Conservation (phyloP, 192 early-diverging fungal genomes). For the Diversispora epigaea region DNA sequence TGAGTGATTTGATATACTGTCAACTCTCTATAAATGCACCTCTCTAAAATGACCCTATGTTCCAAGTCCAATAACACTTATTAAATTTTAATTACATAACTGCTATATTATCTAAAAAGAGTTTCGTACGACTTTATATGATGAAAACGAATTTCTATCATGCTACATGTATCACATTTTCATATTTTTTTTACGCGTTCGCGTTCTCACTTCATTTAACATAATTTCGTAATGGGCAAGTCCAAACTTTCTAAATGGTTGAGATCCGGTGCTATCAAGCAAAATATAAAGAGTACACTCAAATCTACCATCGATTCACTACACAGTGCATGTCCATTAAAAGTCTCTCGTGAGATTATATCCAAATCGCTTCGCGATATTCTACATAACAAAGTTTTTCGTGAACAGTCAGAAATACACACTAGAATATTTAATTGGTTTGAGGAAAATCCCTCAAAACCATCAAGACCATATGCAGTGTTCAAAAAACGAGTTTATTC, state of each 20-base stretch:
- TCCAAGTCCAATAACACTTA: too few relatives aligned
- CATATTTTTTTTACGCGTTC: too few relatives aligned
- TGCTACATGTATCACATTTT: too few relatives aligned
- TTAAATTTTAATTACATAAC: too few relatives aligned
- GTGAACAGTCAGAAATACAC: constrained; percentile 2
- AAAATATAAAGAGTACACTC: constrained; percentile 19
- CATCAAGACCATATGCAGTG: neutral
- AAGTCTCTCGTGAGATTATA: neutral
- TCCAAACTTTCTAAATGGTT: constrained; percentile 26
- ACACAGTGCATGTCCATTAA: constrained; percentile 1
- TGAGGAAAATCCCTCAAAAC: constrained; percentile 1
- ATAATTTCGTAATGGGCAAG: too few relatives aligned
- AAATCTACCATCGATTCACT: constrained; percentile 9
- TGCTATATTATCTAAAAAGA: too few relatives aligned
- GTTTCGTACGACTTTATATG: too few relatives aligned
- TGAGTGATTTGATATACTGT: too few relatives aligned
- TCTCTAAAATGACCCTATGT: too few relatives aligned
- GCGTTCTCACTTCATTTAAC: too few relatives aligned
- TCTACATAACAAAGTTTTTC: neutral
- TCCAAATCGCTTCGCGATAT: constrained; percentile 1
- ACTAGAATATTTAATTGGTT: constrained; percentile 7
- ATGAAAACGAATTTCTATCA: too few relatives aligned
- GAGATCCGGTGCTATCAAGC: constrained; percentile 3
- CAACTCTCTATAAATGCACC: too few relatives aligned
- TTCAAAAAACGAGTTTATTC: constrained; percentile 11